These are phyloP conservation scores for Lactifluus hygrophoroides DNA, from an alignment of 768 basidiomycete species.

Conservation along the genomic window DNA sequence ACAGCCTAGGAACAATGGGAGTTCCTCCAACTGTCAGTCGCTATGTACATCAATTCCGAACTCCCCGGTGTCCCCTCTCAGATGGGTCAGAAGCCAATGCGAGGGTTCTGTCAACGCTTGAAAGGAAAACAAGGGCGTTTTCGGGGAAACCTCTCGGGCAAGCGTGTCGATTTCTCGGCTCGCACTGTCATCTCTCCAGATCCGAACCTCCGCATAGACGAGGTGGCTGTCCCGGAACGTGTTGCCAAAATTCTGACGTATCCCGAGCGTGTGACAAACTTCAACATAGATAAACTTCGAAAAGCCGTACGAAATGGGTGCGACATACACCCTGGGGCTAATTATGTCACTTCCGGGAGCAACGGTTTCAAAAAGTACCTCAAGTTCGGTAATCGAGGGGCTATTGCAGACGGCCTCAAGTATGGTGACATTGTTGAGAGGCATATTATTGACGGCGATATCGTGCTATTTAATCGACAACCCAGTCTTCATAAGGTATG, in stretches of 20 bases:
- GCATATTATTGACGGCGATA: conserved; percentile 90
- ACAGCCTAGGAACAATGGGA: conserved; percentile 91
- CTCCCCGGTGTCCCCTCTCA: conserved; percentile 86
- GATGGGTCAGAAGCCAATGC: conserved; percentile 86
- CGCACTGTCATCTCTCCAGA: conserved; percentile 99
- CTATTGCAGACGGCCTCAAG: conserved; percentile 72
- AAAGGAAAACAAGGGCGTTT: conserved; percentile 99
- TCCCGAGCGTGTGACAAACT: conserved; percentile 87
- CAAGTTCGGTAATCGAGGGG: conserved; percentile 73
- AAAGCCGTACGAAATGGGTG: conserved; percentile 81
- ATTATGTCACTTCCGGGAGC: conserved; percentile 78
- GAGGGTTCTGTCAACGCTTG: conserved; percentile 94
- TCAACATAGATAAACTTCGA: conserved; percentile 75
- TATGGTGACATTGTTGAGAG: conserved; percentile 93
- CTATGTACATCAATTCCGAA: conserved; percentile 98
- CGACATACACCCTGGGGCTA: conserved; percentile 91
- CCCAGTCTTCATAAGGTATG: conserved; percentile 91
- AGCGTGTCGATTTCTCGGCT: conserved; percentile 97
- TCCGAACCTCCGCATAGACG: conserved; percentile 97
- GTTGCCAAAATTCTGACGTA: conserved; percentile 94
- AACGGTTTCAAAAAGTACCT: conserved; percentile 81
- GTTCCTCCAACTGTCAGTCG: conserved; percentile 87
- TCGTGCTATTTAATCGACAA: conserved; percentile 97
- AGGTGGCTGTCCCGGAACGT: conserved; percentile 94
- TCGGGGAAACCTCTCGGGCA: conserved; percentile 95